phyloP scores from a whole-genome alignment of 2,329 filamentous ascomycete genomes.

The Furcasterigmium furcatum region DNA sequence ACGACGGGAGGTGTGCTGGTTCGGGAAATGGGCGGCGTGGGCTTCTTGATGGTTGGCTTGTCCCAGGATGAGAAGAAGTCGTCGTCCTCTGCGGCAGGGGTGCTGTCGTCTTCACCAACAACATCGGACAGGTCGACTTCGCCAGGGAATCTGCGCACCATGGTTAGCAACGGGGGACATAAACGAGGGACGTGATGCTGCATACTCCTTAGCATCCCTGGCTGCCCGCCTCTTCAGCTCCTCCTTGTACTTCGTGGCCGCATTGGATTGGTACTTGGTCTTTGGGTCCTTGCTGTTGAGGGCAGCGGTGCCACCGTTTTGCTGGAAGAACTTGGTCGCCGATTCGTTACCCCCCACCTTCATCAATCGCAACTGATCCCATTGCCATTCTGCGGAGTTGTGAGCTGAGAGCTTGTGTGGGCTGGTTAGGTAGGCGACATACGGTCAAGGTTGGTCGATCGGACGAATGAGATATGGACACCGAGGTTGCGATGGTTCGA shows the following conservation, averaged over 20 bases:
- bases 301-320: slow-evolving; percentile 89
- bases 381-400: slow-evolving; percentile 77
- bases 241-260: slow-evolving; percentile 97
- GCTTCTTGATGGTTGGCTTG: slow-evolving; percentile 94
- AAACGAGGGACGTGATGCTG: not conserved
- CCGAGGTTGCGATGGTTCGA: slow-evolving; percentile 96
- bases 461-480: slow-evolving; percentile 98
- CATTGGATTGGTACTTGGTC: slow-evolving; percentile 91
- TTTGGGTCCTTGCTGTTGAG: slow-evolving; percentile 95
- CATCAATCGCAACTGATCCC: slow-evolving; percentile 96
- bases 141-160: slow-evolving; percentile 63
- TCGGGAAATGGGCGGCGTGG: slow-evolving; percentile 88
- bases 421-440: slow-evolving; percentile 39
- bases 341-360: slow-evolving; percentile 98
- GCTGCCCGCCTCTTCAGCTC: slow-evolving; percentile 85
- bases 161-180: slow-evolving; percentile 16
- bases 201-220: slow-evolving; percentile 79
- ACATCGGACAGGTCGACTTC: slow-evolving; percentile 84
- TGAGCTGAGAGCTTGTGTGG: slow-evolving; percentile 6
- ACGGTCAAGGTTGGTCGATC: slow-evolving; percentile 98
- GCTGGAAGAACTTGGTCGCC: slow-evolving; percentile 96
- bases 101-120: slow-evolving; percentile 63
- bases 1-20: slow-evolving; percentile 81
- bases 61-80: slow-evolving; percentile 99
- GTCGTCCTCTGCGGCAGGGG: slow-evolving; percentile 75